Conservation (phyloP, 208 protist genomes). For the Strigomonas galati region DNA sequence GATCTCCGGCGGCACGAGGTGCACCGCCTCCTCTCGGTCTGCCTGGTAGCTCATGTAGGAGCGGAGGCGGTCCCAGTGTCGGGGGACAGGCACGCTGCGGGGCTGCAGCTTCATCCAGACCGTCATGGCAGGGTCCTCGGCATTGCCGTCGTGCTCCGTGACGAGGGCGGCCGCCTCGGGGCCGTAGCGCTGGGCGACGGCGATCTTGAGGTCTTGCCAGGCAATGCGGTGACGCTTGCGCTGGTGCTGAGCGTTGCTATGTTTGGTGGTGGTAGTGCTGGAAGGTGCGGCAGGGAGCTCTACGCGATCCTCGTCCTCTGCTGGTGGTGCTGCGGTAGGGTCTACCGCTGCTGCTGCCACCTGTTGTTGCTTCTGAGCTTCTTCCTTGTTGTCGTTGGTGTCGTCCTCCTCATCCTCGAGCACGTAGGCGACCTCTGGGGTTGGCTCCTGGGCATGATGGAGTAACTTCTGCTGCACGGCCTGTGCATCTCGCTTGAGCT, state of each 20-base stretch:
- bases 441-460: slow-evolving; percentile 5
- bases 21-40: slow-evolving; percentile 92
- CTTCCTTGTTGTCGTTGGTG: slow-evolving; percentile 11
- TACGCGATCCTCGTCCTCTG: slow-evolving; percentile 24
- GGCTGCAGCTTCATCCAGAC: slow-evolving; percentile 93
- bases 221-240: slow-evolving; percentile 53
- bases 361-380: neutral
- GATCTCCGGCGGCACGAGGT: slow-evolving; percentile 96
- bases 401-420: slow-evolving; percentile 25
- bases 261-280: slow-evolving; percentile 22
- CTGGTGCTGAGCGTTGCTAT: slow-evolving; percentile 10
- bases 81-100: slow-evolving; percentile 94
- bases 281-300: slow-evolving; percentile 21
- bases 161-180: slow-evolving; percentile 84
- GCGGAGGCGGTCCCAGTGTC: slow-evolving; percentile 98
- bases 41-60: slow-evolving; percentile 96
- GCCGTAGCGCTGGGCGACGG: slow-evolving; percentile 36
- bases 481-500: slow-evolving; percentile 26
- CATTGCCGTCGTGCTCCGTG: slow-evolving; percentile 95
- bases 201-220: slow-evolving; percentile 63
- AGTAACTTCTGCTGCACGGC: slow-evolving; percentile 24
- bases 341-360: neutral
- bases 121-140: slow-evolving; percentile 95
- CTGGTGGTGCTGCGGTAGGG: slow-evolving; percentile 1
- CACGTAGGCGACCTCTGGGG: slow-evolving; percentile 20